phyloP scores from a whole-genome alignment of 2,329 filamentous ascomycete genomes.

The Penicillium sp. region DNA sequence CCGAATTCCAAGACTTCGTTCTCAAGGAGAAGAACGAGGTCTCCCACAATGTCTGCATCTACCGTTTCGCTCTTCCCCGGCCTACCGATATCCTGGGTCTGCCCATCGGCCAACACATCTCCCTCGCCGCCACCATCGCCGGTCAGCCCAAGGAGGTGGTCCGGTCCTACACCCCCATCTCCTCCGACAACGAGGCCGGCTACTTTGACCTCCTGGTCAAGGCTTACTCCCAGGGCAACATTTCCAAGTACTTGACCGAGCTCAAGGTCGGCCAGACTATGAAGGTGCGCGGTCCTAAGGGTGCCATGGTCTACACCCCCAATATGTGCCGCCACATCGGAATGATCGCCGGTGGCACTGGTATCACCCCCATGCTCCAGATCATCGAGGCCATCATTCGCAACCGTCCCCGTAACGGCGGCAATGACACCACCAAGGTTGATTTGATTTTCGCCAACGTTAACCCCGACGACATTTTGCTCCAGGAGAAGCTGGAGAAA shows the following conservation, averaged over 20 bases:
- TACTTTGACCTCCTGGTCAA: conserved; percentile 97
- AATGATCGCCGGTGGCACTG: conserved; percentile 96
- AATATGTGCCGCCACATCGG: conserved; percentile 96
- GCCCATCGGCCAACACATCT: conserved; percentile 98
- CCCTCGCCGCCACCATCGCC: conserved; percentile 76
- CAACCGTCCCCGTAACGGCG: conserved; percentile 59
- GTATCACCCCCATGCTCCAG: conserved; percentile 98
- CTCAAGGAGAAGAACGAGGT: conserved; percentile 92
- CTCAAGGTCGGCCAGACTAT: conserved; percentile 81
- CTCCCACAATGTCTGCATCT: conserved; percentile 98
- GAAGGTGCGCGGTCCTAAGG: conserved; percentile 90
- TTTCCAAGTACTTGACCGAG: conserved; percentile 84
- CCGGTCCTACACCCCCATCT: conserved; percentile 88
- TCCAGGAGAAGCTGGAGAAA: conserved; percentile 84
- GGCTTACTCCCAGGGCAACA: conserved; percentile 95
- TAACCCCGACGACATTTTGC: conserved; percentile 82
- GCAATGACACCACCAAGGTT: conserved; percentile 80
- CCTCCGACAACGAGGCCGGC: conserved; percentile 80
- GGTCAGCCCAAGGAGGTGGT: conserved; percentile 78
- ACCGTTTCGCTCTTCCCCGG: conserved; percentile 83
- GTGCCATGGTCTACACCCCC: conserved; percentile 93
- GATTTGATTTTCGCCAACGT: conserved; percentile 98
- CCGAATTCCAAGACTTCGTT: conserved; percentile 84
- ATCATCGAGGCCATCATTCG: conserved; percentile 85
- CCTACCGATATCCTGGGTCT: conserved; percentile 81